phyloP scores from a whole-genome alignment of 2,329 filamentous ascomycete genomes.

The Cercospora zeina region DNA sequence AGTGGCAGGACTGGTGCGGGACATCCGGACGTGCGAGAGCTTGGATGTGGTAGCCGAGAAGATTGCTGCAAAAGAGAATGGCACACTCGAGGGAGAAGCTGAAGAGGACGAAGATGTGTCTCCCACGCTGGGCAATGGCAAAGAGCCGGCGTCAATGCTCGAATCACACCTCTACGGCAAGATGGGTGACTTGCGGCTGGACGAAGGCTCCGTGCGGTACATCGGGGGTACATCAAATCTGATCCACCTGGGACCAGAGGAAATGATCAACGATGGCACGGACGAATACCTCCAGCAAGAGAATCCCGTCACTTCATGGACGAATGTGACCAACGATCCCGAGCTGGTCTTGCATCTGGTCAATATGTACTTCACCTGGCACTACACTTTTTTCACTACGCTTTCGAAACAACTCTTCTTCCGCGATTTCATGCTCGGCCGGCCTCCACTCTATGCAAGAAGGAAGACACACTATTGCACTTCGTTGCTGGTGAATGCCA shows the following conservation, averaged over 20 bases:
- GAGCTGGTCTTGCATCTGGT: slow-evolving; percentile 81
- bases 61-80: slow-evolving; percentile 57
- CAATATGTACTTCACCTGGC: slow-evolving; percentile 98
- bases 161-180: slow-evolving; percentile 86
- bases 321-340: slow-evolving; percentile 75
- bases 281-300: slow-evolving; percentile 57
- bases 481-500: slow-evolving; percentile 85
- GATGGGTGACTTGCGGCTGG: slow-evolving; percentile 86
- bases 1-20: slow-evolving; percentile 74
- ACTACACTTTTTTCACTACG: slow-evolving; percentile 94
- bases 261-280: slow-evolving; percentile 37
- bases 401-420: slow-evolving; percentile 85
- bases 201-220: slow-evolving; percentile 84
- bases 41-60: slow-evolving; percentile 64
- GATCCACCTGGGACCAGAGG: slow-evolving; percentile 68
- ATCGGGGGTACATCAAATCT: slow-evolving; percentile 93
- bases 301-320: slow-evolving; percentile 82
- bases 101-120: slow-evolving; percentile 45
- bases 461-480: slow-evolving; percentile 76
- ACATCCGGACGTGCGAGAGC: slow-evolving; percentile 83
- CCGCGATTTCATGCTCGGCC: slow-evolving; percentile 76
- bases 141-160: slow-evolving; percentile 48
- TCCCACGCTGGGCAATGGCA: slow-evolving; percentile 40
- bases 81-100: slow-evolving; percentile 47
- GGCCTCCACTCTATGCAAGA: slow-evolving; percentile 51